A percentile compares a stretch with the other conserved stretches of the same genome.
These are phyloP conservation scores for Gymnopilus dilepis DNA, from an alignment of 768 basidiomycete species.

Conservation along the genomic window DNA sequence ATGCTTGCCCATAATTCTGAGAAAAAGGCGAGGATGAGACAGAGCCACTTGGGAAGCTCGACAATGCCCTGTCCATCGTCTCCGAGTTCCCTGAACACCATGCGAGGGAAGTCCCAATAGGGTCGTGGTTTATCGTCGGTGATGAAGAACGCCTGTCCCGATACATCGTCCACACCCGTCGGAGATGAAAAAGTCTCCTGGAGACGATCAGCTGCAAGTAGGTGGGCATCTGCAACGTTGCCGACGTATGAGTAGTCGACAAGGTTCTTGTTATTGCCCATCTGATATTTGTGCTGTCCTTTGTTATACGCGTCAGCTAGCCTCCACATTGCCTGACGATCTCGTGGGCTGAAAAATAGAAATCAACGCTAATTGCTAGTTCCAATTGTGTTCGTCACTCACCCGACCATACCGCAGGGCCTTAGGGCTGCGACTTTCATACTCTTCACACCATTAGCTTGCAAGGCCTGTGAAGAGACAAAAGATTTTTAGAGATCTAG, in stretches of 20 bases:
- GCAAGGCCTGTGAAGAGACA: conserved; percentile 23
- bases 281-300: conserved; percentile 36
- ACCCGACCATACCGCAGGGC: conserved; percentile 64
- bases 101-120: conserved; percentile 1
- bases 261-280: conserved; percentile 56
- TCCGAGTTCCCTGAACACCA: conserved; percentile 6
- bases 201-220: conserved; percentile 34
- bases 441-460: conserved; percentile 49
- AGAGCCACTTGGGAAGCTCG: conserved; percentile 5
- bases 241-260: conserved; percentile 63
- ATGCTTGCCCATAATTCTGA: conserved; percentile 8
- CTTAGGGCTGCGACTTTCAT: conserved; percentile 54
- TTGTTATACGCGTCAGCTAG: conserved; percentile 56
- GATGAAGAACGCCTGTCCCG: conserved; percentile 1
- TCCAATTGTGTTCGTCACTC: conserved; percentile 20
- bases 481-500: background rate
- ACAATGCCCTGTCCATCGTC: conserved; percentile 7
- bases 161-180: background rate
- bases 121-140: background rate
- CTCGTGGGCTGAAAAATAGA: conserved; percentile 57
- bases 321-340: conserved; percentile 66
- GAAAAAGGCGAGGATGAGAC: conserved; percentile 9
- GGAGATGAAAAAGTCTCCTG: background rate
- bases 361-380: background rate
- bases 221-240: conserved; percentile 62